Conservation (phyloP, 352 stramenopile genomes). For the Pythium oligandrum region DNA sequence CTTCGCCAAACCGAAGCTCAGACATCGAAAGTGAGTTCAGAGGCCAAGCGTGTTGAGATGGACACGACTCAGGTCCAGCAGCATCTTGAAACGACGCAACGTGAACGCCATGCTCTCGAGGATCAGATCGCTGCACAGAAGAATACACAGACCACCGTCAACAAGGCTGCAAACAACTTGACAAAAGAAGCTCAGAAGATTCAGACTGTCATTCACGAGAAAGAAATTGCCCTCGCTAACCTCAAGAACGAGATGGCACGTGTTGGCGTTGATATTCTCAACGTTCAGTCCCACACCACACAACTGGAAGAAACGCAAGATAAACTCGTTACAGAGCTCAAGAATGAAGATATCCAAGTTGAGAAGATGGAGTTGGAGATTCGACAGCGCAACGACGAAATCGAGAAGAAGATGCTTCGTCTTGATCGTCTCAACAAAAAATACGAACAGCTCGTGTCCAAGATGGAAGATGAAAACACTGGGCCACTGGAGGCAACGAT, state of each 20-base stretch:
- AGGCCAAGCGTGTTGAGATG: constrained; percentile 68
- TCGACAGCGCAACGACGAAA: constrained; percentile 92
- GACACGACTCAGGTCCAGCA: constrained; percentile 61
- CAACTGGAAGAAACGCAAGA: constrained; percentile 86
- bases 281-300: constrained; percentile 85
- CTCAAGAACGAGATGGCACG: constrained; percentile 92
- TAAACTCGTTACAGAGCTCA: constrained; percentile 76
- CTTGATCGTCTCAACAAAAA: constrained; percentile 93
- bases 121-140: constrained; percentile 73
- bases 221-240: constrained; percentile 85
- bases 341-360: constrained; percentile 85
- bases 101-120: constrained; percentile 87
- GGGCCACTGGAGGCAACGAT: constrained; percentile 92
- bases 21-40: constrained; percentile 46
- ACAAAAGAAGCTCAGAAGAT: constrained; percentile 72
- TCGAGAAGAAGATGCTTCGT: constrained; percentile 94
- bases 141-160: constrained; percentile 84
- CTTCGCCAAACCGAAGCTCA: constrained; percentile 86
- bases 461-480: constrained; percentile 89
- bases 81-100: constrained; percentile 83
- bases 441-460: constrained; percentile 89
- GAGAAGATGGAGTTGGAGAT: constrained; percentile 93
- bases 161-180: constrained; percentile 92
- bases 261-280: constrained; percentile 89
- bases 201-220: constrained; percentile 73